phyloP scores from a whole-genome alignment of 1,284 basidiomycete genomes.

The Phlebopus sp. region DNA sequence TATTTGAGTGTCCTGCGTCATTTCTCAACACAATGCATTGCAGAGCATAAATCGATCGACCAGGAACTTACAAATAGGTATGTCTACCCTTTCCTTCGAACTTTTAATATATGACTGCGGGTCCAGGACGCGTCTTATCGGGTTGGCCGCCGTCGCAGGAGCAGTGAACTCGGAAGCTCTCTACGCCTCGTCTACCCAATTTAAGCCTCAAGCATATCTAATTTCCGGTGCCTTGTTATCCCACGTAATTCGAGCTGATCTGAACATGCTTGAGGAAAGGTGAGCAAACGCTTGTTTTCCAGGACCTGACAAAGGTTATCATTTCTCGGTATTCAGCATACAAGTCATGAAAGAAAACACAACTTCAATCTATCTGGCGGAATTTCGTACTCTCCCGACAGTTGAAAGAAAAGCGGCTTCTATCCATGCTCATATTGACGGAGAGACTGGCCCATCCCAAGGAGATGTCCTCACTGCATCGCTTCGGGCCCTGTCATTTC shows the following conservation, averaged over 20 bases:
- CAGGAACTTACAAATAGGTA: constrained; percentile 70
- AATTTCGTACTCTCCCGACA: constrained; percentile 75
- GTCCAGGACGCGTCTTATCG: constrained; percentile 78
- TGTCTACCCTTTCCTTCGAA: constrained; percentile 1
- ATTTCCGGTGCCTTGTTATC: constrained; percentile 76
- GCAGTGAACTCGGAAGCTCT: constrained; percentile 85
- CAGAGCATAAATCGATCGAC: constrained; percentile 46
- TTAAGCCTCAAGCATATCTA: constrained; percentile 67
- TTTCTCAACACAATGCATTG: constrained; percentile 65
- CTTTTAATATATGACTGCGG: background rate
- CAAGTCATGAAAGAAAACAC: constrained; percentile 63
- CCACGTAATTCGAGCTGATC: constrained; percentile 65
- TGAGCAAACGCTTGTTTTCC: constrained; percentile 31
- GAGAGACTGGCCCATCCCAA: constrained; percentile 79
- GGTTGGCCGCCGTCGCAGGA: constrained; percentile 79
- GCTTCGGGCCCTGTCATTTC: constrained; percentile 68
- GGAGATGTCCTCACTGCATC: constrained; percentile 75
- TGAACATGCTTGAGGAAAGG: constrained; percentile 66
- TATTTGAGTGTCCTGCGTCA: constrained; percentile 70
- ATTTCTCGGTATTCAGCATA: constrained; percentile 39
- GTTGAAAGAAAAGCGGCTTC: constrained; percentile 82
- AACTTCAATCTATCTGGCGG: constrained; percentile 72
- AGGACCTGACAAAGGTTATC: background rate
- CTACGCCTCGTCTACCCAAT: constrained; percentile 75
- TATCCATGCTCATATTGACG: constrained; percentile 83